Base-by-base conservation (phyloP, 495 filamentous ascomycete species). In the Penicillium coprophilum region DNA sequence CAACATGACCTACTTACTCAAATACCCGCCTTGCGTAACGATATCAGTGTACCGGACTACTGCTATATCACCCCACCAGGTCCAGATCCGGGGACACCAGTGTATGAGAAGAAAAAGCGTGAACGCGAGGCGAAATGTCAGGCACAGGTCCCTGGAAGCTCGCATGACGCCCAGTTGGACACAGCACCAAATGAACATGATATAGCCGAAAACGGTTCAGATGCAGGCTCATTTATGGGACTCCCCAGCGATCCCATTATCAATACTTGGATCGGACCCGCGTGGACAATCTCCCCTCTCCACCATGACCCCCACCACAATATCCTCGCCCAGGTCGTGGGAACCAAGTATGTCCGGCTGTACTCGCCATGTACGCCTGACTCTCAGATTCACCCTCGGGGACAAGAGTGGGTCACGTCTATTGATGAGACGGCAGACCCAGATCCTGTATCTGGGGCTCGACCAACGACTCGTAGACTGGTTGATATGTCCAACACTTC, bases 251-350 rank as follows among this genome's bases (percentile, higher is more conserved):
- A 77, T 38, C 76, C 78, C 0, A 69, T 80, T 8, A 75, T 78
- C n/a, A 97, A 98, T 68, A 91, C 89, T 4, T 98, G 94, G 94
- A 87, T 97, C 51, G 94, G 94, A 0, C 94, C 94, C 0, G 73
- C 84, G 0, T 87, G 85, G 44, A 97, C 94, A 2, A 91, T 97
- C 39, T 95, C 90, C 0, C 94, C 95, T 6, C 72, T 97, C 19
- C 94, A 98, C 68, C 93, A 90, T 20, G 94, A 98, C 65, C 90
- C 91, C 2, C 92, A 96, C 66, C 88, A 97, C 64, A 98, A 98
- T 62, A 83, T 97, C 31, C 81, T 98, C 11, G 84, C 87, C 19
- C 94, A 97, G 66, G 88, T 97, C 0, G 90, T 96, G 0, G 94
- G 94, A 0, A 78, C 83, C 40, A 98, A 98, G 69, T 98, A 97